phyloP scores from a whole-genome alignment of 441 rosid species.

The Syzygium syzygioides region DNA sequence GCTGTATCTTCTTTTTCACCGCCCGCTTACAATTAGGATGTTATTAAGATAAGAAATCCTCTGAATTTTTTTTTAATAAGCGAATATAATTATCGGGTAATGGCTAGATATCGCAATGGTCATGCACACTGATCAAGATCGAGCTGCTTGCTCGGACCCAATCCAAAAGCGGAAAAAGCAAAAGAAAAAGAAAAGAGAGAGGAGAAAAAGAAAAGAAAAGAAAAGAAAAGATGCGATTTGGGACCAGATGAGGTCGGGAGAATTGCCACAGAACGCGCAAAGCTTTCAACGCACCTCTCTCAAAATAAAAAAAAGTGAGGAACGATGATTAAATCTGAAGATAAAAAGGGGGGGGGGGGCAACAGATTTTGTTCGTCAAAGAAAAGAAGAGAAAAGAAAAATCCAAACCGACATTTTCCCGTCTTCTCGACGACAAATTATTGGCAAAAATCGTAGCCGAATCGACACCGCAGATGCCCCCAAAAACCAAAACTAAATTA shows the following conservation, averaged over 20 bases:
- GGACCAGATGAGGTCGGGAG: background rate
- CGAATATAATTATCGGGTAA: background rate
- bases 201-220: background rate
- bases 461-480: background rate
- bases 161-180: background rate
- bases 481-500: background rate
- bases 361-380: background rate
- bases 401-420: background rate
- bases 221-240: background rate
- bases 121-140: background rate
- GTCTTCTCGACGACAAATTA: background rate
- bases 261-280: background rate
- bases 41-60: background rate
- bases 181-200: background rate
- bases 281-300: background rate
- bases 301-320: background rate
- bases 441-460: background rate
- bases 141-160: background rate
- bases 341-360: background rate
- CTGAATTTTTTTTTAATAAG: background rate
- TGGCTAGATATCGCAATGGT: background rate
- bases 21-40: background rate
- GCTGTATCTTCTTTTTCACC: background rate
- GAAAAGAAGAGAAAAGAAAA: background rate
- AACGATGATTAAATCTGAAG: background rate